Conservation (phyloP, 306 rosid species). For the Cucurbita moschata region DNA sequence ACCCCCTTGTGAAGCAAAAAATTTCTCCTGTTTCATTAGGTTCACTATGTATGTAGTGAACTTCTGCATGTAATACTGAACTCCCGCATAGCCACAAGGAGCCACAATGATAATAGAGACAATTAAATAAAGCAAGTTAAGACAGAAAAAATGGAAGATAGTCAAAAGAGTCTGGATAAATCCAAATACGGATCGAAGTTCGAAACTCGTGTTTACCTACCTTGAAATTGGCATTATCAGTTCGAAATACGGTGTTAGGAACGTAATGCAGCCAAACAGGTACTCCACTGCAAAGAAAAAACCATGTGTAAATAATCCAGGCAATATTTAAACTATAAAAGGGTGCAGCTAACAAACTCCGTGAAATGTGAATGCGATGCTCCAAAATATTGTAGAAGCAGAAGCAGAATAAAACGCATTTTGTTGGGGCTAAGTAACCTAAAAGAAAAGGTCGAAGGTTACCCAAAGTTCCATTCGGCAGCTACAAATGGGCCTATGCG, state of each 20-base stretch:
- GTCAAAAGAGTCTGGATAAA: neutral
- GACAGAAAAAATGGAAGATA: neutral
- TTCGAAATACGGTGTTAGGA: slow-evolving; percentile 79
- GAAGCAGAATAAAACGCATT: too few species aligned
- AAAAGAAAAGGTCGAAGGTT: neutral
- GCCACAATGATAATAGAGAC: slow-evolving; percentile 9
- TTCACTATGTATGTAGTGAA: slow-evolving; percentile 69
- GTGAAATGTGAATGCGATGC: neutral
- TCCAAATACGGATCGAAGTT: neutral
- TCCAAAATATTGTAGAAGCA: too few species aligned
- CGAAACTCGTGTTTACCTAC: slow-evolving; percentile 26
- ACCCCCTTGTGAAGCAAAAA: slow-evolving; percentile 87
- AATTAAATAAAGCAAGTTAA: neutral
- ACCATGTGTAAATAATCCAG: neutral
- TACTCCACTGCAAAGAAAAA: slow-evolving; percentile 55
- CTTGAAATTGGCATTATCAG: slow-evolving; percentile 69
- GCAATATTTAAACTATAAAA: too few species aligned
- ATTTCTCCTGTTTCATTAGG: slow-evolving; percentile 83
- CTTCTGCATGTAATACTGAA: slow-evolving; percentile 71
- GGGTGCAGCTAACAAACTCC: too few species aligned
- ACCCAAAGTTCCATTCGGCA: slow-evolving; percentile 49
- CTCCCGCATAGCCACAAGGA: slow-evolving; percentile 11
- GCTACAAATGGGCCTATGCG: slow-evolving; percentile 49
- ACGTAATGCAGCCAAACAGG: slow-evolving; percentile 92
- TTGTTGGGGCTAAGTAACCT: neutral